Conservation (phyloP, 2,329 filamentous ascomycete genomes). For the Botrytis hyacinthi region DNA sequence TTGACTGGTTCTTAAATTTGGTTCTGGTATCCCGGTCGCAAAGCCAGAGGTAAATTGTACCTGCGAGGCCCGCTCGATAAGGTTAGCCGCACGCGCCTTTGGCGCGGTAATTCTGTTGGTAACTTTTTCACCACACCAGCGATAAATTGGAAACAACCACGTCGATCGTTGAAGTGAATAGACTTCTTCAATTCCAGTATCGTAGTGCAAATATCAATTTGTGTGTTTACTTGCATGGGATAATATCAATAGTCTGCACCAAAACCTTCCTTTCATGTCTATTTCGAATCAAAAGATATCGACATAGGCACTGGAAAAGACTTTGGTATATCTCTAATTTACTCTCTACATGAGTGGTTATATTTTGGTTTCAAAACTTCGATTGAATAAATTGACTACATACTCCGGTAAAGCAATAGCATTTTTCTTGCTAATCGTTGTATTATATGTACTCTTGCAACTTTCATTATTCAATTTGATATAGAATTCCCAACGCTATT, state of each 20-base stretch:
- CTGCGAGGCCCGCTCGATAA: not conserved
- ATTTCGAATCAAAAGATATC: not conserved
- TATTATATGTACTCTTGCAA: not conserved
- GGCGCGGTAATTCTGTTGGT: not conserved
- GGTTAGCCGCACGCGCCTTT: not conserved
- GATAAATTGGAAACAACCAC: not conserved
- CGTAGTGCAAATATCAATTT: not conserved
- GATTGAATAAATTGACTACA: not conserved
- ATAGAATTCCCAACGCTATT: not conserved
- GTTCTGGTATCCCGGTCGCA: not conserved
- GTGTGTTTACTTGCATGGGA: not conserved
- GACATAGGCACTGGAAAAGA: slow-evolving; percentile 27
- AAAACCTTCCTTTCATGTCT: not conserved
- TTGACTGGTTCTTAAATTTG: not conserved
- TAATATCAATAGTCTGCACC: not conserved
- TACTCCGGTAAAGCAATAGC: no score
- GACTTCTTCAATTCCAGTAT: not conserved
- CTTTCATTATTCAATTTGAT: not conserved
- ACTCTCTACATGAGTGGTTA: not conserved
- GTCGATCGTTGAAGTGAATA: not conserved
- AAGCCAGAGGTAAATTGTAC: not conserved
- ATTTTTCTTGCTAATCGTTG: not conserved
- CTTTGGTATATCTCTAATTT: slow-evolving; percentile 29
- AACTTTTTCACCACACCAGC: not conserved
- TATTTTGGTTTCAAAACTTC: not conserved